A percentile compares a stretch with the other conserved stretches of the same genome.
Conservation (phyloP, 371 early-diverging fungal genomes). For the Umbelopsis sp. region DNA sequence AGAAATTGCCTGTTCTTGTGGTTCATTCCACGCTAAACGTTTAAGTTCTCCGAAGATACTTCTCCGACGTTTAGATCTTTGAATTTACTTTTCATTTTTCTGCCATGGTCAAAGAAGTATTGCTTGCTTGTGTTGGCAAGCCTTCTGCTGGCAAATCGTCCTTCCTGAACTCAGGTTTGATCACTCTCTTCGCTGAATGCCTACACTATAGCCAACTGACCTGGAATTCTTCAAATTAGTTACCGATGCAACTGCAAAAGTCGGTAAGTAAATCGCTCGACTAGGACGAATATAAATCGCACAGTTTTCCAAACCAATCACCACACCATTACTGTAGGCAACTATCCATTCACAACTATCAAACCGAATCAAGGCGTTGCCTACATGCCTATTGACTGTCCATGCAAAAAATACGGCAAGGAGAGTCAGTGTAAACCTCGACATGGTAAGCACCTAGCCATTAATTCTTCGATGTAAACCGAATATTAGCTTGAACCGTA, state of each 20-base stretch:
- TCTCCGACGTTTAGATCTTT: constrained; percentile 2
- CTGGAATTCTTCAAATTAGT: constrained; percentile 35
- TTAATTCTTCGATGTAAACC: not conserved
- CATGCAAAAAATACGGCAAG: constrained; percentile 65
- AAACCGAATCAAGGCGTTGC: constrained; percentile 80
- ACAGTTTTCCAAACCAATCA: not conserved
- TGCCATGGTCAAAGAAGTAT: constrained; percentile 53
- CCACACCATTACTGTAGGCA: constrained; percentile 27
- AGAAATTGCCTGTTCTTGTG: not conserved
- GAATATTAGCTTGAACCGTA: not conserved
- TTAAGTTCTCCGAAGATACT: not conserved
- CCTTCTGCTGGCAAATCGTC: constrained; percentile 78
- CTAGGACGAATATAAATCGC: not conserved
- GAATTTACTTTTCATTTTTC: not conserved
- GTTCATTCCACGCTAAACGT: not conserved
- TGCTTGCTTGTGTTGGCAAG: constrained; percentile 81
- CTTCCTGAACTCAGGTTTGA: constrained; percentile 62
- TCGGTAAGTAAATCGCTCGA: constrained; percentile 45
- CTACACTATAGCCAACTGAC: not conserved
- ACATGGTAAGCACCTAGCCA: constrained; percentile 53
- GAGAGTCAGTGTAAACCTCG: constrained; percentile 65
- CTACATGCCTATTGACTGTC: constrained; percentile 73
- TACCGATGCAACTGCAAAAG: constrained; percentile 83
- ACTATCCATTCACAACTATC: constrained; percentile 85
- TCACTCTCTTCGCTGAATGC: not conserved